A percentile compares a stretch with the other conserved stretches of the same genome.
These are phyloP conservation scores for Macrolepiota albuminosa DNA, from an alignment of 768 basidiomycete genomes.

Conservation along the genomic window DNA sequence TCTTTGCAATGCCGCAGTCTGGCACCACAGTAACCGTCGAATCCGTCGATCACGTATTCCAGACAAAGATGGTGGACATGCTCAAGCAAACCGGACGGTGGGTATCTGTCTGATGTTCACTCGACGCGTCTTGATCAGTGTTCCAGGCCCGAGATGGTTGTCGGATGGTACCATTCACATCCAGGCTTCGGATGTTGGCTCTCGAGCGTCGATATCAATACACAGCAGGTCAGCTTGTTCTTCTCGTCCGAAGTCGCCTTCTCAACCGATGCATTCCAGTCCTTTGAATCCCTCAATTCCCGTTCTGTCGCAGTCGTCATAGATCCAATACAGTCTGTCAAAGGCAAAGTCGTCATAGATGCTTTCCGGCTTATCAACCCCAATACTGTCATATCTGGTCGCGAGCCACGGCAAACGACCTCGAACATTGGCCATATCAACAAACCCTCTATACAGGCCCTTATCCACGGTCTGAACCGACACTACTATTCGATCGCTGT, in stretches of 20 bases:
- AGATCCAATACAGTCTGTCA: conserved; percentile 98
- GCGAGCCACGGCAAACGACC: conserved; percentile 95
- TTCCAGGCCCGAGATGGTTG: conserved; percentile 88
- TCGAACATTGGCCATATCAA: conserved; percentile 99
- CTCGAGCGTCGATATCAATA: conserved; percentile 98
- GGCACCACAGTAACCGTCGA: conserved; percentile 97
- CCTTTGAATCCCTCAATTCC: conserved; percentile 90
- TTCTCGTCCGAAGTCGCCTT: background rate
- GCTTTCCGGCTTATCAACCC: conserved; percentile 97
- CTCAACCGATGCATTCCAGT: conserved; percentile 43
- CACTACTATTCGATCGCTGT: conserved; percentile 99
- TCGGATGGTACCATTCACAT: conserved; percentile 99
- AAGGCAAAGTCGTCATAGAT: conserved; percentile 98
- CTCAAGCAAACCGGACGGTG: conserved; percentile 97
- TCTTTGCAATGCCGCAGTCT: conserved; percentile 98
- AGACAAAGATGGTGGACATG: conserved; percentile 98
- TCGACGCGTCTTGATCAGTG: background rate
- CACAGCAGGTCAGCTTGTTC: conserved; percentile 71
- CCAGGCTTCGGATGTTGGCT: conserved; percentile 99
- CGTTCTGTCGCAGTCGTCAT: conserved; percentile 96
- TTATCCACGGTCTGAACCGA: conserved; percentile 95
- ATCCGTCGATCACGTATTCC: conserved; percentile 98
- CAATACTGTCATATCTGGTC: conserved; percentile 81
- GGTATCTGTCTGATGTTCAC: conserved; percentile 21
- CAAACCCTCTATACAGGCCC: conserved; percentile 97